Conservation (phyloP, 805 yeast species). For the Candida verbasci region DNA sequence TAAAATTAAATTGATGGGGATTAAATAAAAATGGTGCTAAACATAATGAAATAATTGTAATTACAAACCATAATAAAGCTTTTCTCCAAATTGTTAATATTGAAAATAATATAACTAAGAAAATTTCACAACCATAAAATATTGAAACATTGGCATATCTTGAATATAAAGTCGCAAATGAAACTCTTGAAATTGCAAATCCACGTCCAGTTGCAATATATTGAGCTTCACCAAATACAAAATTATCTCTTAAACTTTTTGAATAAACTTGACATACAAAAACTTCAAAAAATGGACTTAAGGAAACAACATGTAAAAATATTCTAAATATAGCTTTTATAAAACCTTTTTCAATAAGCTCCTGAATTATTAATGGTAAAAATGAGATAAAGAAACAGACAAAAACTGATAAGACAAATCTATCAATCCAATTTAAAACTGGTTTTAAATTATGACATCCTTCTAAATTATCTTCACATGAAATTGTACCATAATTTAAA, state of each 20-base stretch:
- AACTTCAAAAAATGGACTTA: constrained; percentile 91
- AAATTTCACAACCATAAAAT: constrained; percentile 68
- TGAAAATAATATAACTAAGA: constrained; percentile 70
- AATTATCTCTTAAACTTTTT: constrained; percentile 65
- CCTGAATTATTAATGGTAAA: constrained; percentile 83
- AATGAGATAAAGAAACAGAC: constrained; percentile 92
- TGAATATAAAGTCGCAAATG: constrained; percentile 69
- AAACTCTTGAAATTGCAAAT: constrained; percentile 78
- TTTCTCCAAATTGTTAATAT: constrained; percentile 79
- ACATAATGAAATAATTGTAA: constrained; percentile 43
- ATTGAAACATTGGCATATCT: constrained; percentile 74
- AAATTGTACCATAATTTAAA: constrained; percentile 65
- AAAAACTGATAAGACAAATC: constrained; percentile 84
- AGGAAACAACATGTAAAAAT: constrained; percentile 68
- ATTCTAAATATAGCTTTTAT: constrained; percentile 71
- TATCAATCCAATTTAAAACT: constrained; percentile 83
- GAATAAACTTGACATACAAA: constrained; percentile 94
- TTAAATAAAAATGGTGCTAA: constrained; percentile 50
- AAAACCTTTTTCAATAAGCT: constrained; percentile 78
- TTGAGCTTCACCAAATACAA: constrained; percentile 87
- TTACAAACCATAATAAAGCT: constrained; percentile 57
- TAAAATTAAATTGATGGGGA: constrained; percentile 49
- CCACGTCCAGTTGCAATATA: constrained; percentile 94
- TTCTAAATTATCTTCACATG: constrained; percentile 53
- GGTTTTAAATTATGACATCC: constrained; percentile 77